Base-by-base conservation (phyloP, 1,284 basidiomycete genomes). In the Nidula niveotomentosa region DNA sequence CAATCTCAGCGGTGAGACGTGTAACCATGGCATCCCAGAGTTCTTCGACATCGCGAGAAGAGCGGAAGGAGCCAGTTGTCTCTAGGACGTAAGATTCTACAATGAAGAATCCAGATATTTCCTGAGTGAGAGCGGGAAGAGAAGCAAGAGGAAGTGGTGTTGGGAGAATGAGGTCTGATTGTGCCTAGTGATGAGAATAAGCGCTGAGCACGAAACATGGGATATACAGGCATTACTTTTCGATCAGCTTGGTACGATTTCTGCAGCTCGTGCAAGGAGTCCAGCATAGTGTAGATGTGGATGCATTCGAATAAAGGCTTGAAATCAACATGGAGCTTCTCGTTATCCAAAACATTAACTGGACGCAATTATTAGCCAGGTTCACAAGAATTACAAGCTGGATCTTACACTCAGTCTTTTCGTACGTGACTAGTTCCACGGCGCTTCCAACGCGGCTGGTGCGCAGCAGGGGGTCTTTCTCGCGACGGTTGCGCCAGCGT, bases 81-180 rank as follows among this genome's bases (percentile, higher is more conserved):
- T 90, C 85, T 5, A 98, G 81, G 0, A 99, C 96, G 66, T 98
- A 91, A 5, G 86, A 88, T 71, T 99, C 97, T 59, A 99, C 90
- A 56, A 99, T 94, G 76, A 99, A 99, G 74, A 98, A 99, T 0
- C 97, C 97, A n/a, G 96, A 91, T 58, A 98, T 93, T 71, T 98
- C 93, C 71, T 98, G 90, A 41, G 93, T 89, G 15, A 97, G 76
- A 23, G 83, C 73, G 8, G 78, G 76, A 18, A 88, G 78, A 36
- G 81, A 80, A 9, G 76, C 73, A 34, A 88, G 71, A 37, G 81
- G 83, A 53, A 90, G 73, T 17, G 84, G 81, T 61, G 76, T 77
- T 1, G 94, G 94, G 15, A 99, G 83, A 64, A 99, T 96, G 8
- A 99, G 83, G 61, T 94, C 92, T 4, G 97, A 96, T 90, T 99